phyloP scores from a whole-genome alignment of 768 basidiomycete species.

The Suillus plorans region DNA sequence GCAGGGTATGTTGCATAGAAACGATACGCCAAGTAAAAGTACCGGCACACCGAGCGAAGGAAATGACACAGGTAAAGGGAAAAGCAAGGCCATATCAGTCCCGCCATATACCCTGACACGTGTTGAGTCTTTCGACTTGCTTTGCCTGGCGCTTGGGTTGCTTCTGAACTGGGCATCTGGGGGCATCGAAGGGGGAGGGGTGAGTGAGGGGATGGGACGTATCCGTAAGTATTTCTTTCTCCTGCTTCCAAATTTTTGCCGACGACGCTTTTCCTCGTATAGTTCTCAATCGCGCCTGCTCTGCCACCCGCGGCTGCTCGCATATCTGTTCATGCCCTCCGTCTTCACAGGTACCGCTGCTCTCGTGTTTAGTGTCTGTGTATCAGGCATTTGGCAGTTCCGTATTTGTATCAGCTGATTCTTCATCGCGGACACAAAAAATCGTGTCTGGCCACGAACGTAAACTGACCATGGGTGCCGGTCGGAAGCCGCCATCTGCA shows the following conservation, averaged over 20 bases:
- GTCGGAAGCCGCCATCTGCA: neutral
- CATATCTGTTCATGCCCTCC: constrained; percentile 54
- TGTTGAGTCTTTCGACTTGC: constrained; percentile 57
- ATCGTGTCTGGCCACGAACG: neutral
- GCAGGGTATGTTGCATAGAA: constrained; percentile 1
- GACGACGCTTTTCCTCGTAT: neutral
- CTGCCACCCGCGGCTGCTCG: constrained; percentile 47
- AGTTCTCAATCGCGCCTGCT: constrained; percentile 57
- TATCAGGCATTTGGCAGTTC: neutral
- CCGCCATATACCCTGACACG: constrained; percentile 9
- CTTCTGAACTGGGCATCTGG: constrained; percentile 75
- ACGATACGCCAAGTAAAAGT: constrained; percentile 11
- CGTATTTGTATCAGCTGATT: neutral
- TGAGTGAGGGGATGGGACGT: constrained; percentile 30
- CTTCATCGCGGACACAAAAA: neutral
- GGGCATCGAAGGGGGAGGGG: constrained; percentile 48
- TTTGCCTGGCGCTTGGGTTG: constrained; percentile 74
- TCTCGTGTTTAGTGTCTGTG: constrained; percentile 1
- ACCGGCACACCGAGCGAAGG: constrained; percentile 2
- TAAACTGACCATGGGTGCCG: neutral
- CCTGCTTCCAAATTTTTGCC: neutral
- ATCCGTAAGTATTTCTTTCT: constrained; percentile 7
- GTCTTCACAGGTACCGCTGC: constrained; percentile 33
- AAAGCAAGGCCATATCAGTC: constrained; percentile 18
- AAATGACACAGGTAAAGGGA: constrained; percentile 13